These are phyloP conservation scores for Endoconidiophora polonica DNA, from an alignment of 2,329 filamentous ascomycete genomes.

Conservation along the genomic window DNA sequence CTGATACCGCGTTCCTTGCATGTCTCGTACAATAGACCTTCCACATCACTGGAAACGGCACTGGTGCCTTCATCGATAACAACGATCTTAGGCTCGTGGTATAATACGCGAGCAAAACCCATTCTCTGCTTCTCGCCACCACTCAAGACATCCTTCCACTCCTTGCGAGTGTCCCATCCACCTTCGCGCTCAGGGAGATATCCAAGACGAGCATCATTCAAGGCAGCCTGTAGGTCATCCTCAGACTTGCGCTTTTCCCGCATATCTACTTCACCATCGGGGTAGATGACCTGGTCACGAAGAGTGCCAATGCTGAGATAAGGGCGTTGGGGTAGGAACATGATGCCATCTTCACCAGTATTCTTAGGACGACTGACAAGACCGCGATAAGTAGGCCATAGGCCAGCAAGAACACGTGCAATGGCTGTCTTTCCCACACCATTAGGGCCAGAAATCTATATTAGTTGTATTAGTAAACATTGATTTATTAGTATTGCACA, in stretches of 20 bases:
- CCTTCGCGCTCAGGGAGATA: conserved; percentile 87
- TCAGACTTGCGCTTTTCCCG: conserved; percentile 62
- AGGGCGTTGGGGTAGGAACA: conserved; percentile 91
- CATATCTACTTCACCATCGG: conserved; percentile 91
- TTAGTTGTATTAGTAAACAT: background rate
- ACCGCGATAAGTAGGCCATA: conserved; percentile 93
- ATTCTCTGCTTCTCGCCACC: conserved; percentile 96
- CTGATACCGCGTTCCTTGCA: conserved; percentile 89
- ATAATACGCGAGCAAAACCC: conserved; percentile 75
- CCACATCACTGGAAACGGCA: conserved; percentile 85
- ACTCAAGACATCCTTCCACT: conserved; percentile 96
- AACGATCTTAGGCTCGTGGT: conserved; percentile 88
- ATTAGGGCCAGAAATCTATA: conserved; percentile 73
- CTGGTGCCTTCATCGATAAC: conserved; percentile 93
- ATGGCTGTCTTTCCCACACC: conserved; percentile 89
- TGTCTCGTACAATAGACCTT: conserved; percentile 80
- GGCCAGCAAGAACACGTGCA: conserved; percentile 67
- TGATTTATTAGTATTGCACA: background rate
- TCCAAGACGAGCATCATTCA: conserved; percentile 71
- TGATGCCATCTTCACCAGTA: conserved; percentile 76
- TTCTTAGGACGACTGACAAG: conserved; percentile 73
- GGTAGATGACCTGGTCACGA: conserved; percentile 94
- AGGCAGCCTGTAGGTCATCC: conserved; percentile 52
- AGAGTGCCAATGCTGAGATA: conserved; percentile 86
- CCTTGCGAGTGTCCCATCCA: conserved; percentile 90